These are phyloP conservation scores for Dictyostelium firmibasis DNA, from an alignment of 78 protist species.

Conservation along the genomic window DNA sequence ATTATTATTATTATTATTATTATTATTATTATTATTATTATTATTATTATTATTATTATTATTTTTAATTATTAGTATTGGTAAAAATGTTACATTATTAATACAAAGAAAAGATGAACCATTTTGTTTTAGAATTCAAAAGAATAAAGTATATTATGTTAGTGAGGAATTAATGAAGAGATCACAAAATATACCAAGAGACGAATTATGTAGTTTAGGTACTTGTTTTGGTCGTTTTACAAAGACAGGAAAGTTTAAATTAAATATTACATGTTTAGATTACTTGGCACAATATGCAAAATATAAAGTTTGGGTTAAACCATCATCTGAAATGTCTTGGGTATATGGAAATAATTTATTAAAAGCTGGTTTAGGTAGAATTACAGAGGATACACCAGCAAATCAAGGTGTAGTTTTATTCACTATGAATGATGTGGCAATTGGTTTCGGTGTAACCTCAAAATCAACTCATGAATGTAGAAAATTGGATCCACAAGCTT, in stretches of 20 bases:
- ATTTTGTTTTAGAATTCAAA: constrained; percentile 97
- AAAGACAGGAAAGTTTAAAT: constrained; percentile 93
- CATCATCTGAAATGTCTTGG: constrained; percentile 96
- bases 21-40: neutral
- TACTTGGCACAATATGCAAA: constrained; percentile 96
- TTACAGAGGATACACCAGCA: constrained; percentile 97
- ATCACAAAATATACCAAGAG: constrained; percentile 83
- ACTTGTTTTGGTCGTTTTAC: constrained; percentile 98
- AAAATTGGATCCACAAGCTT: constrained; percentile 89
- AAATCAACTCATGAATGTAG: constrained; percentile 93
- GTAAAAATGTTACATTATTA: constrained; percentile 93
- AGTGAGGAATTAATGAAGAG: constrained; percentile 52
- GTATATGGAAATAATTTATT: constrained; percentile 98
- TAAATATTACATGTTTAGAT: constrained; percentile 97
- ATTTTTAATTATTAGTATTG: constrained; percentile 90
- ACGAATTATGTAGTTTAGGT: constrained; percentile 93
- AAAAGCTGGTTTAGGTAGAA: constrained; percentile 98
- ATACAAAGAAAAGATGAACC: constrained; percentile 97
- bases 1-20: constrained; percentile 89
- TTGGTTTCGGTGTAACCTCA: constrained; percentile 97
- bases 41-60: neutral
- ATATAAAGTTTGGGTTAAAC: constrained; percentile 99
- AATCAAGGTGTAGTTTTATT: constrained; percentile 98
- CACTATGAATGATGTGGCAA: constrained; percentile 96
- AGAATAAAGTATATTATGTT: constrained; percentile 96